A percentile compares a stretch with the other conserved stretches of the same genome.
Conservation (phyloP, 73 alveolate species). For the Tetrahymena thermophila region DNA sequence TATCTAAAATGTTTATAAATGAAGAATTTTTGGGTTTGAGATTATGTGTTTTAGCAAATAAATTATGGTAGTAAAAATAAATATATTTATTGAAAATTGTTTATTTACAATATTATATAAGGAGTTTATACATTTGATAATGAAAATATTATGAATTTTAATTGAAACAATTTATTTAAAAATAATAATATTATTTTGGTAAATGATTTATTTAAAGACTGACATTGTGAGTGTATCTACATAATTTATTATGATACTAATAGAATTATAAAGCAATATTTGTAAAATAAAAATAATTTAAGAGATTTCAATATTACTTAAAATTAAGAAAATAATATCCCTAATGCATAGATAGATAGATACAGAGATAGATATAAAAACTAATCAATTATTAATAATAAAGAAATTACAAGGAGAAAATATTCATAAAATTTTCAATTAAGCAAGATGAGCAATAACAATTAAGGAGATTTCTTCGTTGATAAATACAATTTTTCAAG, state of each 20-base stretch:
- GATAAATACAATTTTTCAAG: slow-evolving; percentile 42
- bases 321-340: background rate
- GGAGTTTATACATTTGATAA: too few species aligned
- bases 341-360: background rate
- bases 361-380: background rate
- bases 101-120: too few species aligned
- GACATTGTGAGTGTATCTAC: background rate
- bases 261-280: background rate
- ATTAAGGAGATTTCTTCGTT: slow-evolving; percentile 9
- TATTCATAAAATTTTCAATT: background rate
- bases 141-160: too few species aligned
- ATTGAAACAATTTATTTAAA: too few species aligned
- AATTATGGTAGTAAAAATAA: too few species aligned
- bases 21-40: too few species aligned
- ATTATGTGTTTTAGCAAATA: too few species aligned
- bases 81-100: too few species aligned
- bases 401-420: background rate
- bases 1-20: too few species aligned
- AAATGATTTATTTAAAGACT: too few species aligned
- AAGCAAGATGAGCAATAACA: background rate
- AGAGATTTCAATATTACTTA: background rate
- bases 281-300: background rate
- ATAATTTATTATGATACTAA: background rate
- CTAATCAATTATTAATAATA: background rate
- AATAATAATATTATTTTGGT: too few species aligned